These are phyloP conservation scores for Fraxinus anomala DNA, from an alignment of 257 asterid genomes.

Conservation along the genomic window DNA sequence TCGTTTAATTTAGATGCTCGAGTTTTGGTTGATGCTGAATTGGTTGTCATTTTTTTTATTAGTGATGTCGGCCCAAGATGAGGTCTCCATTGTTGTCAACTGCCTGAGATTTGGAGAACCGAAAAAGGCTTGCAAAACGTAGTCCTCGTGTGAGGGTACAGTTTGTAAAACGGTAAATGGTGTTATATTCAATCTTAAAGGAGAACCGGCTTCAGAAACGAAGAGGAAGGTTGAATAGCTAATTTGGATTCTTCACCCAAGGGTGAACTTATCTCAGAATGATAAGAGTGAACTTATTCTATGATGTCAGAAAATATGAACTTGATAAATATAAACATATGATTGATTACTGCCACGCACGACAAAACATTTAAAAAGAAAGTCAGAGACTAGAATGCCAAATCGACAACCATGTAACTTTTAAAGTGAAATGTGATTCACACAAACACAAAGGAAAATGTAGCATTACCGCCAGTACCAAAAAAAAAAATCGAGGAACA, in stretches of 20 bases:
- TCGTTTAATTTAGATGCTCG: not conserved
- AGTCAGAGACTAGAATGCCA: not conserved
- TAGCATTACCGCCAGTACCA: not conserved
- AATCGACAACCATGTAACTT: not conserved
- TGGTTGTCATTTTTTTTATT: slow-evolving; percentile 1
- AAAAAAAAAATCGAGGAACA: not conserved
- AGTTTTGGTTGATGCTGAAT: slow-evolving; percentile 5
- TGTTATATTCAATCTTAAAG: slow-evolving; percentile 69
- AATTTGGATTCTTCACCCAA: slow-evolving; percentile 38
- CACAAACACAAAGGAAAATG: not conserved
- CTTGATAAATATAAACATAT: not conserved
- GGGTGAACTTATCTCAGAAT: slow-evolving; percentile 22
- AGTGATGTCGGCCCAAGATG: slow-evolving; percentile 97
- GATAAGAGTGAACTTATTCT: too few relatives aligned
- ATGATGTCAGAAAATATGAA: not conserved
- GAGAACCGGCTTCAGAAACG: slow-evolving; percentile 66
- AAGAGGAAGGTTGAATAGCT: slow-evolving; percentile 39
- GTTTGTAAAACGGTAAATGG: slow-evolving; percentile 82
- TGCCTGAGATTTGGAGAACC: slow-evolving; percentile 88
- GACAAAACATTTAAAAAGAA: not conserved
- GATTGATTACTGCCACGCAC: not conserved
- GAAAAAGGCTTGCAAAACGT: slow-evolving; percentile 82
- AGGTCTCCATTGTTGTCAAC: slow-evolving; percentile 82
- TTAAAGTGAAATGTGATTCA: not conserved
- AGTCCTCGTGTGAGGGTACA: slow-evolving; percentile 93